Conservation (phyloP, 306 rosid species). For the Prunus persica region Prunus_persica_NCBIv2 NC_034011.1:22952001-22952500, state of each 20-base stretch:
- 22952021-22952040: constrained; percentile 53
- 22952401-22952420: constrained; percentile 14
- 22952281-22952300: constrained; percentile 50
- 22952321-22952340: constrained; percentile 39
- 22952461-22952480: constrained; percentile 42
- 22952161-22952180: constrained; percentile 41
- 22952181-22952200: constrained; percentile 48
- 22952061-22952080: constrained; percentile 35
- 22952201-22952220: constrained; percentile 47
- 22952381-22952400: background rate
- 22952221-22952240: constrained; percentile 43
- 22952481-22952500: constrained; percentile 48
- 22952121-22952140: constrained; percentile 43
- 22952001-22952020: constrained; percentile 80
- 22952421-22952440: constrained; percentile 46
- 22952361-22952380: background rate
- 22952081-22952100: constrained; percentile 48
- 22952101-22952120: constrained; percentile 55
- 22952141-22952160: constrained; percentile 51
- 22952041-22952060: constrained; percentile 37
- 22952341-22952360: constrained; percentile 7
- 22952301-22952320: constrained; percentile 45
- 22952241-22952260: constrained; percentile 48
- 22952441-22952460: constrained; percentile 49
- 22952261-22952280: constrained; percentile 46